Percentiles rank a stretch among this genome's conserved stretches.
Evolutionary conservation across 441 rosid genomes (phyloP).

Genomic region (Adansonia gregorii): DNA sequence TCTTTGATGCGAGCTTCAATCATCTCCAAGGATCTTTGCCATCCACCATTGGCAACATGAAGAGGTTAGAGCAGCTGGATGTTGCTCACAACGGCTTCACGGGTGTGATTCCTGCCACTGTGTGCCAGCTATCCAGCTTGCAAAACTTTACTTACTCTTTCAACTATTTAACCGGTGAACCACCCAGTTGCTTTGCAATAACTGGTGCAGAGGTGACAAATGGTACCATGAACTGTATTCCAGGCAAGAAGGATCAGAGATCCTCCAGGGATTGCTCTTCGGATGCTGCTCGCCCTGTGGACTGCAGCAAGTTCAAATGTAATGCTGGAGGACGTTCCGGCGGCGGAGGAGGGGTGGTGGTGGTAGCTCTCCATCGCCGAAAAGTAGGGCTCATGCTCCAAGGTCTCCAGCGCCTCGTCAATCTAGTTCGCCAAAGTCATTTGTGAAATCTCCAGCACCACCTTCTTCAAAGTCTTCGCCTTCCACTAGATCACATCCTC

Average conservation of each 20-base stretch:
- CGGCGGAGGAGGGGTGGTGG: slow-evolving; percentile 33
- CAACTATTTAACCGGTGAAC: slow-evolving; percentile 59
- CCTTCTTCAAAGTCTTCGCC: slow-evolving; percentile 54
- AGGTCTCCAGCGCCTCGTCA: slow-evolving; percentile 40
- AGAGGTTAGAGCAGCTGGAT: slow-evolving; percentile 60
- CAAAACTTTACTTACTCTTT: slow-evolving; percentile 65
- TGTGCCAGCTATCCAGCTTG: slow-evolving; percentile 57
- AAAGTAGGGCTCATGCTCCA: slow-evolving; percentile 37
- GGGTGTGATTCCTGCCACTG: slow-evolving; percentile 50
- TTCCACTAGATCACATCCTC: slow-evolving; percentile 52
- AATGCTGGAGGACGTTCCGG: slow-evolving; percentile 29
- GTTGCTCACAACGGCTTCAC: slow-evolving; percentile 59
- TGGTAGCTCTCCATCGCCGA: slow-evolving; percentile 18
- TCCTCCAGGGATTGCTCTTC: slow-evolving; percentile 56
- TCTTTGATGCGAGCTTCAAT: slow-evolving; percentile 65
- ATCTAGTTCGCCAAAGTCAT: slow-evolving; percentile 13
- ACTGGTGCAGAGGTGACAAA: slow-evolving; percentile 40
- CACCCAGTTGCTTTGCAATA: slow-evolving; percentile 50
- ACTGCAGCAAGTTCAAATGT: slow-evolving; percentile 55
- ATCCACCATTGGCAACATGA: slow-evolving; percentile 48
- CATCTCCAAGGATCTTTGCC: slow-evolving; percentile 58
- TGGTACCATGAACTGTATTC: slow-evolving; percentile 56
- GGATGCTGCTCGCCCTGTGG: slow-evolving; percentile 50
- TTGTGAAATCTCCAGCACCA: slow-evolving; percentile 40
- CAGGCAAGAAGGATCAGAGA: slow-evolving; percentile 54